phyloP scores from a whole-genome alignment of 257 asterid genomes.

The Fraxinus quadrangulata region DNA sequence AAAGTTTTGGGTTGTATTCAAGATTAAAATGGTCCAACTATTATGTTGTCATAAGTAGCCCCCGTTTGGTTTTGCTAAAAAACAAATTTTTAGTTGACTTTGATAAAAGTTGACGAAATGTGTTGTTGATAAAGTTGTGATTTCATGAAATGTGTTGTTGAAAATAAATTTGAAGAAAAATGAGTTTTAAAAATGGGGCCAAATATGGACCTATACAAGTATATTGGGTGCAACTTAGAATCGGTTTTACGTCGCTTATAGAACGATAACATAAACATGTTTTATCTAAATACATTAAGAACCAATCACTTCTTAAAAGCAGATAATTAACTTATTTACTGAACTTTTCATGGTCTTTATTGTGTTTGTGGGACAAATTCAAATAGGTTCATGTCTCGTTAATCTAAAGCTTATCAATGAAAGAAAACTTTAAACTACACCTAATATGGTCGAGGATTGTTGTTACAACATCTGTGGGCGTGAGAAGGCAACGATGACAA shows the following conservation, averaged over 20 bases:
- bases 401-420: not conserved
- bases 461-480: not conserved
- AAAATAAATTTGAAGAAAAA: too few species aligned
- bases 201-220: not conserved
- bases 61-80: not conserved
- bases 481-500: not conserved
- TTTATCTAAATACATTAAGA: not conserved
- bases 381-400: not conserved
- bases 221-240: not conserved
- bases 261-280: not conserved
- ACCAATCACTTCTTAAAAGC: not conserved
- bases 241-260: not conserved
- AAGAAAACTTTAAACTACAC: not conserved
- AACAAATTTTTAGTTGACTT: too few species aligned
- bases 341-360: not conserved
- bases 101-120: too few species aligned
- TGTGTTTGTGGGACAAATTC: not conserved
- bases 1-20: not conserved
- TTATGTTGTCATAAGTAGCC: not conserved
- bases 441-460: not conserved
- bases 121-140: accelerated
- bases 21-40: not conserved
- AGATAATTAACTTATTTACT: not conserved
- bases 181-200: too few species aligned
- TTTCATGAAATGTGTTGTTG: too few species aligned